Evolutionary conservation across 2,329 filamentous ascomycete species (phyloP).

Genomic region (Rasamsonia emersonii): DNA sequence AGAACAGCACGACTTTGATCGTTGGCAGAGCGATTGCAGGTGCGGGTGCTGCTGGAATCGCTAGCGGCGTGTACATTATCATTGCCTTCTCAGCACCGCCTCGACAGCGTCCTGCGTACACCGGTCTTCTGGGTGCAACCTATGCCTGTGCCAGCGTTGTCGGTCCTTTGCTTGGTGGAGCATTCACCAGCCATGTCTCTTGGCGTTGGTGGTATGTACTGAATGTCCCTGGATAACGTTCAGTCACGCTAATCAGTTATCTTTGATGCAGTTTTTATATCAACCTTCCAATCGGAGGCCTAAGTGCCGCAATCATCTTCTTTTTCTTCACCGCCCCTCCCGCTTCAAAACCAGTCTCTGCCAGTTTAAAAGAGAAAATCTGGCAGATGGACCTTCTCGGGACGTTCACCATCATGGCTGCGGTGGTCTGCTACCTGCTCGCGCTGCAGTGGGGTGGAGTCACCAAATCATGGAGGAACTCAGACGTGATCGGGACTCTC

Average conservation of each 20-base stretch:
- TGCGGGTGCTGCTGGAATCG: slow-evolving; percentile 24
- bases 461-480: slow-evolving; percentile 6
- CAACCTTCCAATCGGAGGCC: slow-evolving; percentile 25
- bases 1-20: slow-evolving; percentile 26
- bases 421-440: slow-evolving; percentile 9
- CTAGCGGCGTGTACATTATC: slow-evolving; percentile 20
- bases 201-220: slow-evolving; percentile 35
- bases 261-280: slow-evolving; percentile 20
- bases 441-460: slow-evolving; percentile 10
- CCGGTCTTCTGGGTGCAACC: slow-evolving; percentile 41
- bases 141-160: slow-evolving; percentile 42
- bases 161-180: slow-evolving; percentile 40
- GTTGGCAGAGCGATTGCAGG: slow-evolving; percentile 30
- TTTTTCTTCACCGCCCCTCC: slow-evolving; percentile 19
- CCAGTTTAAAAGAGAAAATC: slow-evolving; percentile 14
- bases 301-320: slow-evolving; percentile 15
- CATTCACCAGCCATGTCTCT: slow-evolving; percentile 36
- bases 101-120: slow-evolving; percentile 13
- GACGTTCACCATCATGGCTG: slow-evolving; percentile 13
- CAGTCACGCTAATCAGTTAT: slow-evolving; percentile 9
- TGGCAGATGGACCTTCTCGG: slow-evolving; percentile 17
- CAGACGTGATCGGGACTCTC: slow-evolving; percentile 4
- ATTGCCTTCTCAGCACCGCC: slow-evolving; percentile 14
- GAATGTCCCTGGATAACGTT: neutral
- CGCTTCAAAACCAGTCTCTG: slow-evolving; percentile 5